Evolutionary conservation across 106 monocot species (phyloP), one percentile per base, ranked within the genome.

Genomic region (Dendrobium officinale): DNA sequence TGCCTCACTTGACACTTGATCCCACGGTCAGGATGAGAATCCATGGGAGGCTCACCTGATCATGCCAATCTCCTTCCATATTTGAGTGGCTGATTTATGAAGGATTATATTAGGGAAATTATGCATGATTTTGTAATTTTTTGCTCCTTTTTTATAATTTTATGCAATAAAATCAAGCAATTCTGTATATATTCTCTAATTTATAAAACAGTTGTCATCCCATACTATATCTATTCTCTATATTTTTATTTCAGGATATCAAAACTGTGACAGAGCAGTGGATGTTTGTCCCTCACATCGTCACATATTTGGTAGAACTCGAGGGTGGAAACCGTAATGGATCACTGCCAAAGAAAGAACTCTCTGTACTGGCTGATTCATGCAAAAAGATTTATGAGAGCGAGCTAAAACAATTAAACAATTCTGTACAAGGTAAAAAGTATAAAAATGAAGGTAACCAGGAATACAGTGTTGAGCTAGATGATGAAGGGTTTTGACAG

Each of bases 201-300:
- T 31, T 31, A 31, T 31, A 31, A 31, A 31, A n/a, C 4, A 37
- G 0, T 64, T 22, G 31, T 67, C 27, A 26, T 67, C 67, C 9
- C 9, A 15, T 4, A 4, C 16, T 70, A 15, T 70, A 29, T 61
- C 40, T 70, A 37, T 37, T 29, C 37, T 44, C 20, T 18, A 44
- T 74, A 43, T 74, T 43, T 74, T 75, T 81, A 16, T 78, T 84
- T 47, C 82, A 99, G 98, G 88, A 87, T 82, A 78, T 99, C 51
- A 73, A 26, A 51, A 67, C 78, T 79, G 95, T 87, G 72, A 83
- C 82, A 27, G 91, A 95, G 68, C 88, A 95, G 78, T 95, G 98
- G 95, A 93, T 82, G 80, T 89, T 95, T 79, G 79, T 98, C 40
- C 98, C 98, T 84, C 88, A n/a, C 51, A 91, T 92, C 29, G 94